phyloP scores from a whole-genome alignment of 495 filamentous ascomycete species.

The Talaromyces proteolyticus region DNA sequence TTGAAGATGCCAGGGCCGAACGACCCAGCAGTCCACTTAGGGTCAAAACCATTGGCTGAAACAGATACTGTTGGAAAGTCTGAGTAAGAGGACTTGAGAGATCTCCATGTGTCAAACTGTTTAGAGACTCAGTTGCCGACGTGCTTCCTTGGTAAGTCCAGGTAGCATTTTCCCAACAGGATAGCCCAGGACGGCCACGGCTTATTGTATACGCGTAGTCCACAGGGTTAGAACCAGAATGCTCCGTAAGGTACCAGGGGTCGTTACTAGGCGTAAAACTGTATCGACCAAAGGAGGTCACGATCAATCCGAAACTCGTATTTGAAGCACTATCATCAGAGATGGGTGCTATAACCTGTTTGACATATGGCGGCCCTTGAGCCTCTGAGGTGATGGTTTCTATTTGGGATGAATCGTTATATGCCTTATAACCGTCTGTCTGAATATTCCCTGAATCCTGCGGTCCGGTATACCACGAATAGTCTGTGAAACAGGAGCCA shows the following conservation, averaged over 20 bases:
- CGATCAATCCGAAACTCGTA: constrained; percentile 17
- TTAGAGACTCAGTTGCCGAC: constrained; percentile 12
- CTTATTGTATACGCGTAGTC: constrained; percentile 9
- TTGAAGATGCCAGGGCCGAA: constrained; percentile 20
- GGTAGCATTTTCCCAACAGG: constrained; percentile 25
- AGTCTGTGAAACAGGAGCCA: constrained; percentile 30
- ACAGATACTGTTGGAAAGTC: constrained; percentile 8
- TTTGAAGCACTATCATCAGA: constrained; percentile 16
- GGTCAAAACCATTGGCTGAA: constrained; percentile 14
- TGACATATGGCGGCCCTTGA: constrained; percentile 8
- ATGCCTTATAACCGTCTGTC: not conserved
- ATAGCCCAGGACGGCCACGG: constrained; percentile 18
- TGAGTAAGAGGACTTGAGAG: constrained; percentile 11
- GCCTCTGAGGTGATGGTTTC: too few species aligned
- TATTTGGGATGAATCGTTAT: not conserved
- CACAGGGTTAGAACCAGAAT: not conserved
- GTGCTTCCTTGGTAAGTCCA: constrained; percentile 18
- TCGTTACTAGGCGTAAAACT: constrained; percentile 22
- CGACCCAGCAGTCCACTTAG: constrained; percentile 17
- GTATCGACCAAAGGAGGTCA: constrained; percentile 21
- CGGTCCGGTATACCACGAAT: constrained; percentile 12
- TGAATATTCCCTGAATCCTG: not conserved
- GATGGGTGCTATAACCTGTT: constrained; percentile 5
- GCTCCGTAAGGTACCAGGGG: constrained; percentile 25
- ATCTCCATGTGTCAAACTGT: not conserved